These are phyloP conservation scores for Botryotinia calthae DNA, from an alignment of 2,329 filamentous ascomycete genomes.

Conservation along the genomic window DNA sequence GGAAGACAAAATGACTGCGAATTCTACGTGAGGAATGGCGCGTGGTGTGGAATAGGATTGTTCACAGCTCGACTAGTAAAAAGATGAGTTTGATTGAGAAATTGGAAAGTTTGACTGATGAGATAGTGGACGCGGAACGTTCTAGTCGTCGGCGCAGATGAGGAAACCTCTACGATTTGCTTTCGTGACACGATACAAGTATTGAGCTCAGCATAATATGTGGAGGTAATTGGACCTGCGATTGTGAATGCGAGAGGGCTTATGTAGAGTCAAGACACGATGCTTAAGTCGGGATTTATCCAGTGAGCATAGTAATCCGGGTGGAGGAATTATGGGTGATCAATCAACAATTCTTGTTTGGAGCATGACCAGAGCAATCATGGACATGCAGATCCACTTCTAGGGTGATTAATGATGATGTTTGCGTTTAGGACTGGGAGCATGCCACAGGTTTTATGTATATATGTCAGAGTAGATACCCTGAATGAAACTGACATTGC, in stretches of 20 bases:
- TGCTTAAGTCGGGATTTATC: rapidly evolving
- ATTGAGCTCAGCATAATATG: neutral
- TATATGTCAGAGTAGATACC: neutral
- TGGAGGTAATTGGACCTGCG: neutral
- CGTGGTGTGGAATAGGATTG: neutral
- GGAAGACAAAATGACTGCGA: neutral
- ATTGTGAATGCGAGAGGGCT: neutral
- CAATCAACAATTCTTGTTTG: neutral
- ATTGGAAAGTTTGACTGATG: neutral
- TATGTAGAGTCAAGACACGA: neutral
- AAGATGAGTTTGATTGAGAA: neutral
- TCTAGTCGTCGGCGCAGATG: neutral
- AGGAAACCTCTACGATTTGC: neutral
- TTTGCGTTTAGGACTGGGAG: neutral
- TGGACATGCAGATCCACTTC: neutral
- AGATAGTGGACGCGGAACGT: neutral
- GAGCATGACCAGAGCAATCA: neutral
- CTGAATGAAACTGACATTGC: neutral
- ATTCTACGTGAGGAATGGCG: neutral
- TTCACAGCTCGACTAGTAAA: rapidly evolving
- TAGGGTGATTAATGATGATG: neutral
- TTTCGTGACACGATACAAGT: neutral
- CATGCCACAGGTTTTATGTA: neutral
- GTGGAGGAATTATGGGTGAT: neutral
- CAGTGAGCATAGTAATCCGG: neutral